Percentiles rank a stretch among this genome's conserved stretches.
phyloP scores from a whole-genome alignment of 192 early-diverging fungal genomes.

The Gorgonomyces haynaldii region DNA sequence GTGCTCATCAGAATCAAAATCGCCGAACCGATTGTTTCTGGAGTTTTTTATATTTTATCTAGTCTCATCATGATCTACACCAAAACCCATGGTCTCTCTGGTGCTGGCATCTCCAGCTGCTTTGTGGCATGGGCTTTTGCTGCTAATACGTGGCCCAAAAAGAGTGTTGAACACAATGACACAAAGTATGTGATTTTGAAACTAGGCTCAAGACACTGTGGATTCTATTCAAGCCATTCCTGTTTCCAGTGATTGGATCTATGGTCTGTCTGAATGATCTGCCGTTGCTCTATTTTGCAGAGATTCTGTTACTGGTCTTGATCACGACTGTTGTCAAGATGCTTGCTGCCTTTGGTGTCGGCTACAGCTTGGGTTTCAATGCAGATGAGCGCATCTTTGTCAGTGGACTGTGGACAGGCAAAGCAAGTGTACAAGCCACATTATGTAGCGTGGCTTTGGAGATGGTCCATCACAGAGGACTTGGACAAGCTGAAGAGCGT shows the following conservation, averaged over 20 bases:
- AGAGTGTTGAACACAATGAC: slow-evolving; percentile 13
- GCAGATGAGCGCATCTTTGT: slow-evolving; percentile 22
- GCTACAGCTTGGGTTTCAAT: slow-evolving; percentile 8
- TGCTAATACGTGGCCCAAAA: slow-evolving; percentile 16
- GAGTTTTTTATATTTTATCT: slow-evolving; percentile 6
- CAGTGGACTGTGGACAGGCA: slow-evolving; percentile 24
- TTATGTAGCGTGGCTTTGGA: slow-evolving; percentile 8
- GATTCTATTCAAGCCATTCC: slow-evolving; percentile 22
- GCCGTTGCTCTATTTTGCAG: slow-evolving; percentile 1
- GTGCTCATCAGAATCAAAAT: slow-evolving; percentile 3
- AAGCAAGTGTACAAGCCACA: slow-evolving; percentile 24
- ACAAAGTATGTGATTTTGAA: slow-evolving; percentile 1
- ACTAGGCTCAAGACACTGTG: slow-evolving; percentile 21
- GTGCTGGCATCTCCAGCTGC: slow-evolving; percentile 11
- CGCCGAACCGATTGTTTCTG: slow-evolving; percentile 8
- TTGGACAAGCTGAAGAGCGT: slow-evolving; percentile 12
- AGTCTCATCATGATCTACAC: slow-evolving; percentile 16
- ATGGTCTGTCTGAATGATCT: slow-evolving; percentile 21
- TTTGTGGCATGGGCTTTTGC: slow-evolving; percentile 19
- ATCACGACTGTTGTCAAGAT: slow-evolving; percentile 17
- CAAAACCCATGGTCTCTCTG: slow-evolving; percentile 22
- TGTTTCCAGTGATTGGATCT: slow-evolving; percentile 30
- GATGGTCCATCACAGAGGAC: slow-evolving; percentile 16
- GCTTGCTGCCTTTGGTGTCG: slow-evolving; percentile 11
- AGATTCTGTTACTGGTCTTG: slow-evolving; percentile 13